Conservation (phyloP, 139 green algal species). For the Volvox reticuliferus region DNA sequence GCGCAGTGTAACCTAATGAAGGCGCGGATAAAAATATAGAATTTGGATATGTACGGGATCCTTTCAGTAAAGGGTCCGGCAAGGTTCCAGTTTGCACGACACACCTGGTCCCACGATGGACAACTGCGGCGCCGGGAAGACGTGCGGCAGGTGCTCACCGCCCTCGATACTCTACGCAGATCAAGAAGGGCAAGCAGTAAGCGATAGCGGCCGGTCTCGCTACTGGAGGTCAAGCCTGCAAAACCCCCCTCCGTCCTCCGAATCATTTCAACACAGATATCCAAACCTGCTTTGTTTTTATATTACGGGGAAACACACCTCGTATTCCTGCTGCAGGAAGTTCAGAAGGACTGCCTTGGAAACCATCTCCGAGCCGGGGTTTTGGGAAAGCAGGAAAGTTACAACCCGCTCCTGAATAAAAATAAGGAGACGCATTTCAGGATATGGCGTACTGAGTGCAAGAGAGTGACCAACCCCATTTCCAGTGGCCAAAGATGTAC, state of each 20-base stretch:
- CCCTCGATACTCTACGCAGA: conserved; percentile 53
- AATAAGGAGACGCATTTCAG: no score
- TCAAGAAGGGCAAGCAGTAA: not conserved
- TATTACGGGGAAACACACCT: conserved; percentile 58
- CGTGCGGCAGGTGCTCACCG: conserved; percentile 55
- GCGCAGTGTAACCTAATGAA: no score
- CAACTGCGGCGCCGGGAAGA: conserved; percentile 51
- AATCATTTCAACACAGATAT: no score
- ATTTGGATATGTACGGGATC: no score
- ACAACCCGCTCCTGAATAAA: conserved; percentile 70
- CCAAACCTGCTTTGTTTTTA: no score
- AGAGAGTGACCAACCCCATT: no score
- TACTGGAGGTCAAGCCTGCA: not conserved
- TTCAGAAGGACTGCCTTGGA: conserved; percentile 71
- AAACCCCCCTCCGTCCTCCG: no score
- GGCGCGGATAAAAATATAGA: no score
- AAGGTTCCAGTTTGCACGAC: not conserved
- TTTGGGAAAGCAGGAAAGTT: conserved; percentile 68
- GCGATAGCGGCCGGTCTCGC: not conserved
- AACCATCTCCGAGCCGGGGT: conserved; percentile 59
- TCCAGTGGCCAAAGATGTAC: no score
- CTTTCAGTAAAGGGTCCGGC: no score
- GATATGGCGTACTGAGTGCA: no score
- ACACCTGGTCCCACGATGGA: not conserved
- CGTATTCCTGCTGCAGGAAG: conserved; percentile 79